Base-by-base conservation (phyloP, 2,329 filamentous ascomycete genomes). In the Aspergillus bombycis region DNA sequence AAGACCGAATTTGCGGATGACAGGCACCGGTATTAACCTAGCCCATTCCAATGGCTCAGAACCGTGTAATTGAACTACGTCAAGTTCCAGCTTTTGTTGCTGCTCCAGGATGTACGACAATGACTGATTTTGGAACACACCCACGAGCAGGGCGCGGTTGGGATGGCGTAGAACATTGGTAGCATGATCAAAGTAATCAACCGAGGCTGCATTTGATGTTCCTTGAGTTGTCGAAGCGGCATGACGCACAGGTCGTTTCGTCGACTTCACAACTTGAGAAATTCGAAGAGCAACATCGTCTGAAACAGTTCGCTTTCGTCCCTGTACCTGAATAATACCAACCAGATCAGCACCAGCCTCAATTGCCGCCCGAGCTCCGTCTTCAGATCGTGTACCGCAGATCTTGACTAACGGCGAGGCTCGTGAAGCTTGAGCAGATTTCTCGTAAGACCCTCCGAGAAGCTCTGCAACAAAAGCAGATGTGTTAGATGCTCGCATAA, bases 21-120 rank as follows among this genome's bases (percentile, higher is more conserved):
- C 94, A 0, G 95, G 95, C 0, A 97, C 93, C 1, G 95, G 94
- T 56, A 99, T 93, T n/a, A 91, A 80, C 53, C 81, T 86, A 1
- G 94, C 90, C 94, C 94, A 99, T 76, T 99, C 95, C 4, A 97
- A 73, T 2, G 95, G 94, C 75, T 99, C 96, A 54, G 90, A 86
- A 10, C 95, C 96, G 74, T 99, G 95, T 2, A 99, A 86, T 75
- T 99, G 95, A 8, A 99, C 92, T 59, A 97, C 81, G 75, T 99
- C 95, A 50, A 99, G 86, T 53, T 85, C 84, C 68, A 97, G 88
- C 14, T 88, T 83, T 67, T 87, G 87, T 71, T 96, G 91, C 75
- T 94, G 88, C 66, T 89, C 86, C 57, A 98, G 83, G 8, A 99
- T 84, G 70, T 97, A 93, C 41, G 88, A 86, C 11, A 99, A 83